Evolutionary conservation across 345 rosid species (phyloP).

Genomic region (Durio zibethinus): DNA sequence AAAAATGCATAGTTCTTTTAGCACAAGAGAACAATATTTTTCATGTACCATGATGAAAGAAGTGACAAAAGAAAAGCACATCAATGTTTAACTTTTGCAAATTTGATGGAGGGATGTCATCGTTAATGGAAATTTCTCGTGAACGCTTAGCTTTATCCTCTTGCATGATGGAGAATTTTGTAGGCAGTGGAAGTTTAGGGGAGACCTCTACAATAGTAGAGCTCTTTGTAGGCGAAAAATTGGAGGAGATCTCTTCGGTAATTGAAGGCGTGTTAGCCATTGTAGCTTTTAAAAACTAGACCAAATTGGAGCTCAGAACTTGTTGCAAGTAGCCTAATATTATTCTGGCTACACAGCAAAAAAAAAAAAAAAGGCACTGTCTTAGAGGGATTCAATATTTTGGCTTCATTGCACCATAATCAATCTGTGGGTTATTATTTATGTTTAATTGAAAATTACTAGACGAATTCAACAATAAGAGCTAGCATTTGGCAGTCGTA

Average conservation of each 20-base stretch:
- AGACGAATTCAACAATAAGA: background rate
- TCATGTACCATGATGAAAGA: background rate
- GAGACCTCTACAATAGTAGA: background rate
- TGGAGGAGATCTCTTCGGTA: background rate
- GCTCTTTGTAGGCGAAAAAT: background rate
- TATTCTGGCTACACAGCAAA: background rate
- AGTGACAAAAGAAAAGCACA: background rate
- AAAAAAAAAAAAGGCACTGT: background rate
- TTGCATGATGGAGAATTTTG: background rate
- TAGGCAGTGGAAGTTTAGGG: conserved; percentile 2
- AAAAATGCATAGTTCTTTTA: background rate
- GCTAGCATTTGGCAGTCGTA: background rate
- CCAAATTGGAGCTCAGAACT: background rate
- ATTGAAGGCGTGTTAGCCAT: background rate
- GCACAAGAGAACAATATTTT: background rate
- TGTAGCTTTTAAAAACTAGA: background rate
- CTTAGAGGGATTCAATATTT: background rate
- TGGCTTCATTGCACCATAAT: background rate
- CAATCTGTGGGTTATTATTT: background rate
- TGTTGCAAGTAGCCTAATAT: background rate
- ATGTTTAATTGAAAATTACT: background rate
- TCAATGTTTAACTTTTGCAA: background rate
- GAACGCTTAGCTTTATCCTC: background rate
- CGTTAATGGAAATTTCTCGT: background rate
- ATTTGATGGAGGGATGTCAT: background rate